phyloP scores from a whole-genome alignment of 1,284 basidiomycete species.

The Trametes pubescens region DNA sequence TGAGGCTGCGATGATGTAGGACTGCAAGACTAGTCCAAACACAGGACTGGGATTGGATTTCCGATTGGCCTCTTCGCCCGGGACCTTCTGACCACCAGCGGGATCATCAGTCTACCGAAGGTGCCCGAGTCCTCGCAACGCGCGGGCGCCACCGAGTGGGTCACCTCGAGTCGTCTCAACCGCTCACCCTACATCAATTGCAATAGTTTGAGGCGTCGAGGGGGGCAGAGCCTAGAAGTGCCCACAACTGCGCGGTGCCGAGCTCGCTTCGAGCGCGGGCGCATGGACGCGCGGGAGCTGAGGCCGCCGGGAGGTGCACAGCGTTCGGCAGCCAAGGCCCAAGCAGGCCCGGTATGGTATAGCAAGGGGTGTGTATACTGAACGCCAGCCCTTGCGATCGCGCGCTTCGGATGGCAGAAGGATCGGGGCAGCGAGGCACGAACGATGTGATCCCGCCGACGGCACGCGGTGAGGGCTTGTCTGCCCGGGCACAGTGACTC shows the following conservation, averaged over 20 bases:
- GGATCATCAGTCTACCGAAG: neutral
- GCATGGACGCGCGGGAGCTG: neutral
- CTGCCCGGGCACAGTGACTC: no score
- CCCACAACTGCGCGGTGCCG: no score
- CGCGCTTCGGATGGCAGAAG: constrained; percentile 19
- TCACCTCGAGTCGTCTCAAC: no score
- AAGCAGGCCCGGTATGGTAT: constrained; percentile 11
- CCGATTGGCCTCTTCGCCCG: no score
- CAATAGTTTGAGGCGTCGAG: no score
- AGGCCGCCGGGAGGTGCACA: constrained; percentile 7
- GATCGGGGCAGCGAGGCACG: constrained; percentile 3
- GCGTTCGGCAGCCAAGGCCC: neutral
- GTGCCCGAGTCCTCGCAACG: neutral
- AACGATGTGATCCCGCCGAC: constrained; percentile 12
- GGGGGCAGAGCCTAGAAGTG: no score
- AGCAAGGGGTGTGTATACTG: constrained; percentile 28
- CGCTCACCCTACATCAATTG: no score
- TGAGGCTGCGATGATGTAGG: no score
- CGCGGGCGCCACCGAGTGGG: neutral
- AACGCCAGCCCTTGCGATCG: constrained; percentile 27
- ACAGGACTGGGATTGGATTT: no score
- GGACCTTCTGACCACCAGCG: no score
- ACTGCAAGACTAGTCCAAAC: no score
- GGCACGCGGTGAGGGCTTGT: neutral
- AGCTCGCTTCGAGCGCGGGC: neutral